A percentile compares a stretch with the other conserved stretches of the same genome.
Evolutionary conservation across 768 basidiomycete species (phyloP).

Genomic region (Lactarius tabidus): DNA sequence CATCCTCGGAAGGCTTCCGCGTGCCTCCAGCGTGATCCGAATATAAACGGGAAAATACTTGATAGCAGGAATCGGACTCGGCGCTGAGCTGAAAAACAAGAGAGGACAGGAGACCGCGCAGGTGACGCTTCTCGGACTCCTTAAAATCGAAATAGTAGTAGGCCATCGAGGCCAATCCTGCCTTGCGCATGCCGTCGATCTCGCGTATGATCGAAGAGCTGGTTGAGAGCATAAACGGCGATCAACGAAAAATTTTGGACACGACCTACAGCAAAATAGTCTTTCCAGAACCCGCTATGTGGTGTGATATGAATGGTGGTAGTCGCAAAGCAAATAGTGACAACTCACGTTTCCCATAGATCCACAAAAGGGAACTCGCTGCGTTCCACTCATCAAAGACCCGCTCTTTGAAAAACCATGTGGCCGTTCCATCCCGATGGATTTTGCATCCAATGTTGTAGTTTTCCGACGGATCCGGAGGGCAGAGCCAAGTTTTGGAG

Average conservation of each 20-base stretch:
- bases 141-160: no score
- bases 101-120: no score
- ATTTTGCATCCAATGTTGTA: background rate
- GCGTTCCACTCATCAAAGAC: background rate
- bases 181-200: no score
- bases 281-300: conserved; percentile 10
- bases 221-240: background rate
- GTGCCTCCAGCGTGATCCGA: no score
- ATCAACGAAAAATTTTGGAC: background rate
- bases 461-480: conserved; percentile 12
- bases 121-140: no score
- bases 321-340: background rate
- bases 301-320: background rate
- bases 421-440: background rate
- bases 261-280: conserved; percentile 1
- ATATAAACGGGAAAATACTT: no score
- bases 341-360: conserved; percentile 10
- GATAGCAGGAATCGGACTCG: no score
- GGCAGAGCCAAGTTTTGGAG: conserved; percentile 1
- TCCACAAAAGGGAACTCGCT: conserved; percentile 1
- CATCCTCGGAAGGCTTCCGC: no score
- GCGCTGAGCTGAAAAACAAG: no score
- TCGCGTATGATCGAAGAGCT: no score
- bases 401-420: background rate
- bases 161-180: no score